Conservation (phyloP, 305 asterid species). For the Solanum hybrid region DNA sequence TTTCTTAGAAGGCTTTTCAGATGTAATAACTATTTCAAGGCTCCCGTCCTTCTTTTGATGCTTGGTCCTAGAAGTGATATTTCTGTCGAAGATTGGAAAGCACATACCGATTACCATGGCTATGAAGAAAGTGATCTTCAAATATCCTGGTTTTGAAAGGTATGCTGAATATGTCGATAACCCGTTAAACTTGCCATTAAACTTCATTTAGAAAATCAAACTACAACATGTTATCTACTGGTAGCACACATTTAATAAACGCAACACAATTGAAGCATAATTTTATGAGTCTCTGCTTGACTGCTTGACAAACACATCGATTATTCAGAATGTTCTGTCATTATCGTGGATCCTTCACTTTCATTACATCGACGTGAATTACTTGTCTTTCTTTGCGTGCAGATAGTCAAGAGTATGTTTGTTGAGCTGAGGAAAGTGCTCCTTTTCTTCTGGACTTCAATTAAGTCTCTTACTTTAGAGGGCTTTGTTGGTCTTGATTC, state of each 20-base stretch:
- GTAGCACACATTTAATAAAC: too few species aligned
- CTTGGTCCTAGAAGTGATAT: slow-evolving; percentile 58
- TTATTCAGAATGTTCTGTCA: background rate
- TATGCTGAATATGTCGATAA: slow-evolving; percentile 5
- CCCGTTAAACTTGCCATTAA: background rate
- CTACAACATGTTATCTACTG: too few species aligned
- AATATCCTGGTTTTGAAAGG: slow-evolving; percentile 93
- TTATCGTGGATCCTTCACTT: background rate
- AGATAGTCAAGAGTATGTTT: slow-evolving; percentile 63
- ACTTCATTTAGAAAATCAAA: background rate
- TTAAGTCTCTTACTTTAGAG: slow-evolving; percentile 65
- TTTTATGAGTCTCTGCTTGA: background rate
- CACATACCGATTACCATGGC: slow-evolving; percentile 73
- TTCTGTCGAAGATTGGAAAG: slow-evolving; percentile 79
- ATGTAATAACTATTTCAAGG: slow-evolving; percentile 25
- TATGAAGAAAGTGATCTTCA: slow-evolving; percentile 55
- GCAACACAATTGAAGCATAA: too few species aligned
- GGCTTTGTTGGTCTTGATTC: slow-evolving; percentile 79
- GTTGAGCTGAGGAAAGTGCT: slow-evolving; percentile 60
- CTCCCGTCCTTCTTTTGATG: slow-evolving; percentile 56
- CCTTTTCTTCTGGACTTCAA: slow-evolving; percentile 91
- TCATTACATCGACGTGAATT: background rate
- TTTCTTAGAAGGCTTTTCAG: slow-evolving; percentile 60
- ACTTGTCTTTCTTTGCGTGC: background rate
- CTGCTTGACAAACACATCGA: background rate